Base-by-base conservation (phyloP, 345 rosid genomes). In the Acer saccharum region DNA sequence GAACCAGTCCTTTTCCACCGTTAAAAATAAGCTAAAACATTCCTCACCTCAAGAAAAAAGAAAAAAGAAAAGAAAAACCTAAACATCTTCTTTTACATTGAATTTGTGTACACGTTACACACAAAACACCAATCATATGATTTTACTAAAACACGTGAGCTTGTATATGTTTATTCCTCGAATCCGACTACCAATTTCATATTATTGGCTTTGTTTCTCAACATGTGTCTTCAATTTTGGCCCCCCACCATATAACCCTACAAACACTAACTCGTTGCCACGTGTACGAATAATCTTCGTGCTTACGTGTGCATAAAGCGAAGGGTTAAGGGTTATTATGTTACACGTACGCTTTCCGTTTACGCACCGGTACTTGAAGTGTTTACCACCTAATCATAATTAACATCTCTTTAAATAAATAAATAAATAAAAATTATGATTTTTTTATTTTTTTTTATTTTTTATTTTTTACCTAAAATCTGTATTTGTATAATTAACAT, bases 171-270 rank as follows among this genome's bases (percentile, higher is more conserved):
- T 60, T 60, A 21, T 73, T 73, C 76, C 32, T 21, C 50, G 67
- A 72, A 57, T 72, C 76, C 41, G 43, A 71, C 70, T 52, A 48
- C 71, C 71, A 50, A 48, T 18, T 11, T 58, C 63, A 58, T 18
- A 18, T 7, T 6, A 10, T 23, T 63, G 67, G 67, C 67, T 27
- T 63, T 17, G 2, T 63, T 63, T 63, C 67, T 63, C 67, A 58
- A 58, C 63, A 58, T 6, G 25, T 58, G 64, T 60, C 64, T 12
- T 60, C 64, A 7, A 13, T 44, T 46, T 21, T 23, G 41, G 58
- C 13, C 13, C 55, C 18, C 25, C 11, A 43, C 12, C 66, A 17
- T 39, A 55, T 57, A 65, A 13, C 68, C 9, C 66, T 73, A 20
- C 52, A 48, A 18, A 21, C 72, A 65, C 48, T n/a, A 39, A 11